Base-by-base conservation (phyloP, 345 rosid species). In the Arabis alpina region DNA sequence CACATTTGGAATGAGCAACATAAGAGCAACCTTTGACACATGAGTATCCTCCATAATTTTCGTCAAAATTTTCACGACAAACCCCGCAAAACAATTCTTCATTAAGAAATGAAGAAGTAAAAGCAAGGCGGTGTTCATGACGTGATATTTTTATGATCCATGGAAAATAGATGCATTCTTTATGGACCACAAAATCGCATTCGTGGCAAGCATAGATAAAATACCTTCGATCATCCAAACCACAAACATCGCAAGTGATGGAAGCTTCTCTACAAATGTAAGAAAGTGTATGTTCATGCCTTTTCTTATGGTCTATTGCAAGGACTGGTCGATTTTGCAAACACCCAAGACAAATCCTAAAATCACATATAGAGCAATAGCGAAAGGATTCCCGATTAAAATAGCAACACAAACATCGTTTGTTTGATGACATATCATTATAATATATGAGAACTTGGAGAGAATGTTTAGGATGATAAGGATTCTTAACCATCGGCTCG, bases 161-260 rank as follows among this genome's bases (percentile, higher is more conserved):
- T 54, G 40, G 58, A 4, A 16, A 54, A 13, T 54, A 28, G 11
- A 54, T 13, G 28, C 58, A 54, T 2, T 1, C 14, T 53, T 28
- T 30, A 54, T 54, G 58, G 39, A 54, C 58, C 8, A 54, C 40
- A 13, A 6, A 54, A 54, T 30, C 58, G 2, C 58, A 54, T 28
- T 54, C 19, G 15, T 28, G 39, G 32, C 39, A 54, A 1, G 14
- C 11, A 30, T 54, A 54, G 32, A 24, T 28, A 54, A 30, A 36
- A 36, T 36, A 8, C 40, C 40, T 54, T 28, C 39, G 58, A 7
- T 54, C 23, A 30, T 54, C 5, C 11, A 54, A 25, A 28, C 19
- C 58, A 15, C 58, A 54, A 54, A 30, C 58, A 54, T 54, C 58
- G 6, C 40, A 54, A 8, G 40, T 54, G 23, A 54, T 30, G 11